Evolutionary conservation across 345 rosid genomes (phyloP).

Genomic region (Eucalyptus sideroxylon): DNA sequence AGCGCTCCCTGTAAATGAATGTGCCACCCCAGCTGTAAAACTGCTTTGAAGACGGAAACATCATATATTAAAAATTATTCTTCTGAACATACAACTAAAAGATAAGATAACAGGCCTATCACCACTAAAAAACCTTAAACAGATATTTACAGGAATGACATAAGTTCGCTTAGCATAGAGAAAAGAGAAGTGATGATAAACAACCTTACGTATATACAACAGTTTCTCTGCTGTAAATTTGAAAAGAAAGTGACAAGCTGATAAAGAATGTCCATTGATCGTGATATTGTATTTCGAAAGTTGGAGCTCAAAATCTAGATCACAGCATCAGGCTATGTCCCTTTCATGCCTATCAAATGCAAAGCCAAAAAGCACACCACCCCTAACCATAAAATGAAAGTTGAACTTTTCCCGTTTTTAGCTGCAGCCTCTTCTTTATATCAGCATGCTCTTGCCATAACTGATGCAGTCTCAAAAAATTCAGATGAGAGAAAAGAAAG

Average conservation of each 20-base stretch:
- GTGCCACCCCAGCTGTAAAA: constrained; percentile 74
- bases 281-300: background rate
- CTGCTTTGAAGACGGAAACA: constrained; percentile 6
- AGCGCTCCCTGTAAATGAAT: constrained; percentile 85
- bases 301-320: background rate
- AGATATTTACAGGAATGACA: background rate
- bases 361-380: background rate
- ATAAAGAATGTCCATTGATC: background rate
- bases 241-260: background rate
- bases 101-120: background rate
- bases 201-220: background rate
- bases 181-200: background rate
- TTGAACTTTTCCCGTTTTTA: background rate
- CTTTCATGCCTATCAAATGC: background rate
- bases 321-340: background rate
- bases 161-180: background rate
- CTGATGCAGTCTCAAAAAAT: background rate
- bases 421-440: background rate
- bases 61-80: background rate
- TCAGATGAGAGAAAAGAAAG: background rate
- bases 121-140: background rate
- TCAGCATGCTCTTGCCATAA: background rate
- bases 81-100: background rate
- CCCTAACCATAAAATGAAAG: background rate
- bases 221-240: background rate